A percentile compares a stretch with the other conserved stretches of the same genome.
These are phyloP conservation scores for Yamadazyma endophytica DNA, from an alignment of 805 yeast genomes.

Conservation along the genomic window DNA sequence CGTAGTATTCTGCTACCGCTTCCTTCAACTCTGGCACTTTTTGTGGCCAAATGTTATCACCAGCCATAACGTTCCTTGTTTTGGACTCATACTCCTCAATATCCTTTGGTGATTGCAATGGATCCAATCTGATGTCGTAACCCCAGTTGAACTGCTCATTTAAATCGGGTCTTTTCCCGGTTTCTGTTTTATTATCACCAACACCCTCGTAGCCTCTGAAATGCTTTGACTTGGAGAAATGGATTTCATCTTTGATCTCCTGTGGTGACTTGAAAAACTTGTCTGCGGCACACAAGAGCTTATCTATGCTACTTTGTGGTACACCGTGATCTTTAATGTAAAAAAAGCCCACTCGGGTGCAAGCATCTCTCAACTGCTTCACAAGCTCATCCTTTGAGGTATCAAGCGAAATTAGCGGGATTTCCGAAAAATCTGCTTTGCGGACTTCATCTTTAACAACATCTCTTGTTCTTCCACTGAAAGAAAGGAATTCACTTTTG, in stretches of 20 bases:
- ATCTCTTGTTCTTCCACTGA: conserved; percentile 6
- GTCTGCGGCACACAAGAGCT: conserved; percentile 4
- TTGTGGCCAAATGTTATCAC: conserved; percentile 9
- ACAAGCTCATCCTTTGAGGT: conserved; percentile 3
- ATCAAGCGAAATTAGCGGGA: conserved; percentile 8
- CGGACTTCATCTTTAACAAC: conserved; percentile 6
- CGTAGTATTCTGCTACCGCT: conserved; percentile 7
- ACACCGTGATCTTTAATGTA: conserved; percentile 10
- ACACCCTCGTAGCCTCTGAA: conserved; percentile 11
- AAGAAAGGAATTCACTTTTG: conserved; percentile 7
- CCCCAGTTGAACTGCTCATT: conserved; percentile 13
- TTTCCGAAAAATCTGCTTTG: conserved; percentile 11
- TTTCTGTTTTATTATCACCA: conserved; percentile 11
- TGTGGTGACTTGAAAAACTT: conserved; percentile 8
- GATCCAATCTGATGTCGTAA: conserved; percentile 9
- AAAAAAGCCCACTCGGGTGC: conserved; percentile 10
- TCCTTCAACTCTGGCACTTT: conserved; percentile 7
- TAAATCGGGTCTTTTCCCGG: conserved; percentile 10
- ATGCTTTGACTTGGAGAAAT: conserved; percentile 9
- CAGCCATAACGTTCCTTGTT: conserved; percentile 8
- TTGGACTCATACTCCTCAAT: conserved; percentile 4
- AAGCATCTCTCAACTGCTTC: conserved; percentile 7
- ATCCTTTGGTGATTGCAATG: conserved; percentile 7
- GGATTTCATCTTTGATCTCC: conserved; percentile 8
- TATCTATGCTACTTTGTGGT: conserved; percentile 4